Conservation (phyloP, 352 stramenopile species). For the Phytophthora idaei region DNA sequence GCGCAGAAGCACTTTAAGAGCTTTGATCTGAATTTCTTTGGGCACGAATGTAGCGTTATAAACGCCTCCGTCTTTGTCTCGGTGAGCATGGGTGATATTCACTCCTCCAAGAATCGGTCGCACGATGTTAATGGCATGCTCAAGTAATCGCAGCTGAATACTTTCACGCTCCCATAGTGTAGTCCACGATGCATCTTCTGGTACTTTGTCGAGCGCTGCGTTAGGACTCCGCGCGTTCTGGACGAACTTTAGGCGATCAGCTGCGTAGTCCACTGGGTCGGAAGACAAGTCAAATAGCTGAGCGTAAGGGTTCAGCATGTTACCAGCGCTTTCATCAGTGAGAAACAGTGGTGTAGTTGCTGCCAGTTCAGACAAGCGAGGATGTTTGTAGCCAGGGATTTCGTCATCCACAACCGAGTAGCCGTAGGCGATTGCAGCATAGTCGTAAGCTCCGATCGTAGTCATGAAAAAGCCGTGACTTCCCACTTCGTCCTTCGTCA, state of each 20-base stretch:
- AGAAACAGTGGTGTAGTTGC: conserved; percentile 61
- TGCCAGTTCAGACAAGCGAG: conserved; percentile 46
- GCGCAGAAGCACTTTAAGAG: conserved; percentile 45
- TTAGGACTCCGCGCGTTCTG: conserved; percentile 42
- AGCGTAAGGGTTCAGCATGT: conserved; percentile 51
- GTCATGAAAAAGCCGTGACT: conserved; percentile 75
- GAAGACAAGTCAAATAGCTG: conserved; percentile 67
- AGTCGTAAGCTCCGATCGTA: conserved; percentile 77
- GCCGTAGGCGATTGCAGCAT: conserved; percentile 84
- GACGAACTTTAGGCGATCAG: conserved; percentile 59
- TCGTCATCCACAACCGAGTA: conserved; percentile 64
- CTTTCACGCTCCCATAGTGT: conserved; percentile 59
- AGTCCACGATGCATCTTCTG: conserved; percentile 59
- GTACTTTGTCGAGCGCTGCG: conserved; percentile 41
- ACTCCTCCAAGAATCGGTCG: conserved; percentile 59
- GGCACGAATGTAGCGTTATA: conserved; percentile 47
- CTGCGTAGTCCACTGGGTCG: conserved; percentile 60
- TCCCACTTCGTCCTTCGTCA: conserved; percentile 39
- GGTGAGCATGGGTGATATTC: conserved; percentile 68
- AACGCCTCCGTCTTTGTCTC: conserved; percentile 29
- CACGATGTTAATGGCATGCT: conserved; percentile 41
- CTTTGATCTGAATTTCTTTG: conserved; percentile 40
- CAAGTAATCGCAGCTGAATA: conserved; percentile 48
- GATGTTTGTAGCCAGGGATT: conserved; percentile 50
- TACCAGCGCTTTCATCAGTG: conserved; percentile 59